These are phyloP conservation scores for Thamnidium elegans DNA, from an alignment of 192 early-diverging fungal species.

Conservation along the genomic window DNA sequence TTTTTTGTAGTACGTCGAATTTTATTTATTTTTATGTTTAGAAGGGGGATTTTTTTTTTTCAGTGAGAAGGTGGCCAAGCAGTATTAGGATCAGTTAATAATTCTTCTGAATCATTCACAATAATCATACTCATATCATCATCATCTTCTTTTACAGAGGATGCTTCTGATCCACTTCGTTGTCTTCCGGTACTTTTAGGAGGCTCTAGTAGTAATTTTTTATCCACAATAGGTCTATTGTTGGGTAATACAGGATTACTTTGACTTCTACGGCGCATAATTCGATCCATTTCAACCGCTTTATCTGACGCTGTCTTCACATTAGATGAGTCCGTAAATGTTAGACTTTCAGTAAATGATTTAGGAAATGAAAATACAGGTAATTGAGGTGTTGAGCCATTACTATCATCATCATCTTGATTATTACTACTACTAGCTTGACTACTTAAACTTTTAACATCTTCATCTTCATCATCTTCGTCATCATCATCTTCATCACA, in stretches of 20 bases:
- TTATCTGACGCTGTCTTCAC: background rate
- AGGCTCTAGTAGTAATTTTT: constrained; percentile 2
- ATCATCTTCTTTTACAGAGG: constrained; percentile 33
- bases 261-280: constrained; percentile 24
- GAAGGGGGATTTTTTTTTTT: background rate
- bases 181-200: background rate
- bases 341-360: background rate
- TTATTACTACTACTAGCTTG: constrained; percentile 8
- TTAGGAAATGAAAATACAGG: constrained; percentile 1
- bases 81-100: background rate
- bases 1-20: background rate
- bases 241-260: constrained; percentile 30
- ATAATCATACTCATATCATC: constrained; percentile 27
- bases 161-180: constrained; percentile 22
- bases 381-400: background rate
- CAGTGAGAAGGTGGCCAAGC: too few relatives aligned
- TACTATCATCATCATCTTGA: background rate
- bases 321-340: background rate
- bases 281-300: constrained; percentile 10
- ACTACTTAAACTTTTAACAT: constrained; percentile 1
- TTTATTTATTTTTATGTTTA: background rate
- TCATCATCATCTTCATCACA: background rate
- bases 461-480: constrained; percentile 5
- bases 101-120: constrained; percentile 16
- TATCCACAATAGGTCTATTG: constrained; percentile 9